Base-by-base conservation (phyloP, 2,329 filamentous ascomycete species). In the Colletotrichum chlorophyti region DNA sequence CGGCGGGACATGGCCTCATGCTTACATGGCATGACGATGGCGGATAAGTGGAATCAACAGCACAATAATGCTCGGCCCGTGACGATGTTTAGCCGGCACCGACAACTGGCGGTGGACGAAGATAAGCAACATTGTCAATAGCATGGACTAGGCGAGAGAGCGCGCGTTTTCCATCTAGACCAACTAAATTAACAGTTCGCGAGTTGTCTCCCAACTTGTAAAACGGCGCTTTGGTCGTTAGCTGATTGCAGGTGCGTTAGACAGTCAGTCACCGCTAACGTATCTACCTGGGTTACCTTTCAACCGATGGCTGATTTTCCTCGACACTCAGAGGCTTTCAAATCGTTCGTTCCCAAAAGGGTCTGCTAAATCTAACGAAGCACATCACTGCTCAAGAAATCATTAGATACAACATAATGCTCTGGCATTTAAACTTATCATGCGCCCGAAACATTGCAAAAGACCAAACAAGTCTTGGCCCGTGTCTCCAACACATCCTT, bases 161-260 rank as follows among this genome's bases (percentile, higher is more conserved):
- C n/a, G n/a, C n/a, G n/a, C n/a, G n/a, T n/a, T n/a, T n/a, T n/a
- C n/a, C n/a, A n/a, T n/a, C n/a, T n/a, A n/a, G n/a, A n/a, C n/a
- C n/a, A n/a, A n/a, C n/a, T n/a, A n/a, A n/a, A n/a, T n/a, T n/a
- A n/a, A n/a, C n/a, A n/a, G n/a, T n/a, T n/a, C n/a, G n/a, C n/a
- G 40, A 58, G 34, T 47, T 31, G 41, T 29, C 40, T 40, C 40
- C 40, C 37, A 35, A 45, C n/a, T n/a, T 46, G 32, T 47, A 23
- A 53, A 37, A 27, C 37, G 50, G 49, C 42, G 49, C 49, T 48
- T 41, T 48, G 35, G 54, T 53, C 52, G 64, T 65, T 71, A 68
- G 68, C 71, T 66, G 66, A 67, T 68, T 70, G 67, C 66, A 69
- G 63, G 64, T 74, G 72, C 70, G 73, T 76, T n/a, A n/a, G n/a